Conservation (phyloP, 2,329 filamentous ascomycete species). For the Fusarium sp. region DNA sequence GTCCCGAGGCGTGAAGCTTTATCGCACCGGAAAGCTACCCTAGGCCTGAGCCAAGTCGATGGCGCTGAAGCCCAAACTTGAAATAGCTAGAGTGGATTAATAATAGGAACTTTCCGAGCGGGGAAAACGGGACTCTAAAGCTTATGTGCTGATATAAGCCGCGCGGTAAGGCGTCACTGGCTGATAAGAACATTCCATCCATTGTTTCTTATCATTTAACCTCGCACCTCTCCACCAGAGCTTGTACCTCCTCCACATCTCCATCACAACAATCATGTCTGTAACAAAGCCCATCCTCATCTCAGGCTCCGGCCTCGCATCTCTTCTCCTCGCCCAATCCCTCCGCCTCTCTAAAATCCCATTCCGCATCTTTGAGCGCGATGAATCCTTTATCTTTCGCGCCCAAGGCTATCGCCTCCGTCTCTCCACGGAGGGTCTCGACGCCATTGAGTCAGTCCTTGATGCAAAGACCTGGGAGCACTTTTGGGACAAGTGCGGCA, state of each 20-base stretch:
- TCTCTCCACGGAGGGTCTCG: constrained; percentile 66
- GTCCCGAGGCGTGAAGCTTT: neutral
- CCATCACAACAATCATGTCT: constrained; percentile 25
- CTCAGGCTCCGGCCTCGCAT: constrained; percentile 58
- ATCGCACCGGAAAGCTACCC: neutral
- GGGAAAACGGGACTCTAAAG: neutral
- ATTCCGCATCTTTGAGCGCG: constrained; percentile 69
- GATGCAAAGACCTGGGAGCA: constrained; percentile 58
- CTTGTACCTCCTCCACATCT: neutral
- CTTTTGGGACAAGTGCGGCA: constrained; percentile 71
- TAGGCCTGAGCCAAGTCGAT: neutral
- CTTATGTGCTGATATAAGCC: neutral
- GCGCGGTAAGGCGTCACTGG: neutral
- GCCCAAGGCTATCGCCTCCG: constrained; percentile 73
- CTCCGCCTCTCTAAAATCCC: constrained; percentile 57
- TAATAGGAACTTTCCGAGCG: neutral
- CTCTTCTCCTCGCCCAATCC: constrained; percentile 58
- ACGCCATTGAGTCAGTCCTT: constrained; percentile 71
- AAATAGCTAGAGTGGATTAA: neutral
- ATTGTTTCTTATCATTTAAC: neutral
- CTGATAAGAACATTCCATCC: neutral
- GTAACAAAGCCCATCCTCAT: constrained; percentile 55
- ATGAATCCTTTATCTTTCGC: constrained; percentile 63
- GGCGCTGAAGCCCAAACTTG: neutral
- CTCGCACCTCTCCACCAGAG: neutral